A percentile compares a stretch with the other conserved stretches of the same genome.
phyloP scores from a whole-genome alignment of 2,329 filamentous ascomycete species.

The Cadophora malorum region DNA sequence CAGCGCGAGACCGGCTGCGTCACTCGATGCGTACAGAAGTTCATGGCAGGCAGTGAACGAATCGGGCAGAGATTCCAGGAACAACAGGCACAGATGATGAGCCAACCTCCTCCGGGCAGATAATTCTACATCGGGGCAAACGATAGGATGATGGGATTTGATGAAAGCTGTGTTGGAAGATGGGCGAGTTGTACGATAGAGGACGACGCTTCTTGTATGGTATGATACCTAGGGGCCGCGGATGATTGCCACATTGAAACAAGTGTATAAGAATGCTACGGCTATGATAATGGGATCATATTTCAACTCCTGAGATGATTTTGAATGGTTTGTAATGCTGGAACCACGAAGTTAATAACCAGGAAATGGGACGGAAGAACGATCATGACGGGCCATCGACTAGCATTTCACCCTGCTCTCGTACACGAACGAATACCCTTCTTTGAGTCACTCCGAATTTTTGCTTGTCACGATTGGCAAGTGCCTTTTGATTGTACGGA shows the following conservation, averaged over 20 bases:
- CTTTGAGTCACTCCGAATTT: no score
- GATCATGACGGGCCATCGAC: no score
- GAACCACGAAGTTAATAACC: background rate
- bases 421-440: no score
- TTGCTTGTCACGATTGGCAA: no score
- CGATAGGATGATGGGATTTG: background rate
- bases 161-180: background rate
- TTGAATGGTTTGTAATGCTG: background rate
- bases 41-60: conserved; percentile 88
- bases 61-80: conserved; percentile 89
- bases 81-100: conserved; percentile 66
- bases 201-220: conserved; percentile 24
- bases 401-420: no score
- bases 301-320: conserved; percentile 15
- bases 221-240: conserved; percentile 20
- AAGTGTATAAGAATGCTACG: background rate
- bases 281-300: conserved; percentile 20
- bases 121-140: conserved; percentile 27
- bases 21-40: conserved; percentile 94
- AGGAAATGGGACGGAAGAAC: background rate
- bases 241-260: background rate
- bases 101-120: conserved; percentile 42
- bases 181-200: conserved; percentile 26
- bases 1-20: conserved; percentile 90
- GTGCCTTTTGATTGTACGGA: no score